Conservation (phyloP, 768 basidiomycete species). For the Boletus reticulatus region DNA sequence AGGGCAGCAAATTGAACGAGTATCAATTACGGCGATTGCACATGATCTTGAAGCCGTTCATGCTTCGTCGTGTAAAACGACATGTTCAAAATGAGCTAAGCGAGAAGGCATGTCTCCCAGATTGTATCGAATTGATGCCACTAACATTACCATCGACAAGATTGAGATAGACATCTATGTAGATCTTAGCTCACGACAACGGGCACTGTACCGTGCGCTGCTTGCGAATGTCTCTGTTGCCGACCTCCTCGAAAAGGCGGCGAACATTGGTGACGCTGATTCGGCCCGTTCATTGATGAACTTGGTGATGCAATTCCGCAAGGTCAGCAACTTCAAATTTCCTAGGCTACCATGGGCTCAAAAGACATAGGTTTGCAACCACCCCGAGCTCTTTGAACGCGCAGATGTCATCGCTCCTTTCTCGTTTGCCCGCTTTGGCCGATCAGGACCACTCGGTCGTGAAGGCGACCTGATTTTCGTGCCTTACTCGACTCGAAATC, state of each 20-base stretch:
- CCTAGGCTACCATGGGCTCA: slow-evolving; percentile 1
- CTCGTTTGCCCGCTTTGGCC: slow-evolving; percentile 81
- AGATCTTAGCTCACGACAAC: slow-evolving; percentile 90
- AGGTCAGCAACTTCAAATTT: slow-evolving; percentile 47
- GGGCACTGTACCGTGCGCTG: slow-evolving; percentile 83
- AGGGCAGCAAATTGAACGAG: slow-evolving; percentile 88
- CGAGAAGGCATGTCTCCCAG: slow-evolving; percentile 70
- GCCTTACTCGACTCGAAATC: slow-evolving; percentile 85
- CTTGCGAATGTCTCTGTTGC: slow-evolving; percentile 92
- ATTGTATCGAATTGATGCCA: slow-evolving; percentile 63
- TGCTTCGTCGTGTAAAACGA: slow-evolving; percentile 94
- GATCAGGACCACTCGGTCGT: slow-evolving; percentile 76
- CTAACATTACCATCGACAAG: slow-evolving; percentile 76
- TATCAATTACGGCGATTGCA: slow-evolving; percentile 93
- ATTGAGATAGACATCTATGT: slow-evolving; percentile 96
- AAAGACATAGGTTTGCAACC: slow-evolving; percentile 80
- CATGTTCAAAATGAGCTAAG: slow-evolving; percentile 99
- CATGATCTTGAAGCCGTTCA: slow-evolving; percentile 99
- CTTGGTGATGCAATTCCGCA: slow-evolving; percentile 99
- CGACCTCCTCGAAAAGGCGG: slow-evolving; percentile 91
- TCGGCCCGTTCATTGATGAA: slow-evolving; percentile 97
- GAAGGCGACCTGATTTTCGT: slow-evolving; percentile 84
- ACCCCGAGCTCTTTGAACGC: slow-evolving; percentile 96
- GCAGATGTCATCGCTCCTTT: slow-evolving; percentile 94
- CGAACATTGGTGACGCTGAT: slow-evolving; percentile 86